A percentile compares a stretch with the other conserved stretches of the same genome.
Evolutionary conservation across 768 basidiomycete genomes (phyloP).

Genomic region (Boletus speciosus): DNA sequence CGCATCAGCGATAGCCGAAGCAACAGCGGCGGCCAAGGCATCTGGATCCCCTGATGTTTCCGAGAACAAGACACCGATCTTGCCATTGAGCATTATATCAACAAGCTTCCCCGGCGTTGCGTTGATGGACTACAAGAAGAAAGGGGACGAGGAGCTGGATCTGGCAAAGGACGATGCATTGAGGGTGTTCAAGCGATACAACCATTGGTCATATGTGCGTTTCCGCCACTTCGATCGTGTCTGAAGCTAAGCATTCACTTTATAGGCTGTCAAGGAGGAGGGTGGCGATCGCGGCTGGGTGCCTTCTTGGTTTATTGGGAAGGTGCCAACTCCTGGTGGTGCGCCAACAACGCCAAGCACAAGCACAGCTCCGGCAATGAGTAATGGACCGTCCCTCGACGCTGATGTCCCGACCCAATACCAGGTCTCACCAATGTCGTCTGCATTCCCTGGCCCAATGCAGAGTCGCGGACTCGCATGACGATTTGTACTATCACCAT

Average conservation of each 20-base stretch:
- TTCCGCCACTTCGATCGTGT: neutral
- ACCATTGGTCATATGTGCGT: conserved; percentile 92
- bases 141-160: conserved; percentile 90
- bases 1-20: conserved; percentile 80
- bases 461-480: conserved; percentile 24
- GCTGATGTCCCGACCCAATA: conserved; percentile 43
- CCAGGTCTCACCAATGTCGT: conserved; percentile 75
- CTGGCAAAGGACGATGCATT: conserved; percentile 84
- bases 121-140: conserved; percentile 93
- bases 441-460: conserved; percentile 59
- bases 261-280: conserved; percentile 87
- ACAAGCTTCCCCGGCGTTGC: conserved; percentile 96
- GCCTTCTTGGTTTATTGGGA: conserved; percentile 96
- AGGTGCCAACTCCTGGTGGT: conserved; percentile 50
- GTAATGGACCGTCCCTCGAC: conserved; percentile 29
- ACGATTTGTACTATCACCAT: conserved; percentile 12
- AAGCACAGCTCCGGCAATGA: conserved; percentile 37
- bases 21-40: conserved; percentile 58
- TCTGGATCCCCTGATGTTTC: conserved; percentile 40
- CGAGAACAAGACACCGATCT: conserved; percentile 67
- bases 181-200: conserved; percentile 95
- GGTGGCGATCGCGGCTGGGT: conserved; percentile 97
- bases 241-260: conserved; percentile 5
- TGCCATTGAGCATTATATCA: conserved; percentile 90
- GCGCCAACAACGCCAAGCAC: conserved; percentile 49